Evolutionary conservation across 768 basidiomycete species (phyloP), one percentile per base, ranked within the genome.

Genomic region (Lentinula guzmanii): DNA sequence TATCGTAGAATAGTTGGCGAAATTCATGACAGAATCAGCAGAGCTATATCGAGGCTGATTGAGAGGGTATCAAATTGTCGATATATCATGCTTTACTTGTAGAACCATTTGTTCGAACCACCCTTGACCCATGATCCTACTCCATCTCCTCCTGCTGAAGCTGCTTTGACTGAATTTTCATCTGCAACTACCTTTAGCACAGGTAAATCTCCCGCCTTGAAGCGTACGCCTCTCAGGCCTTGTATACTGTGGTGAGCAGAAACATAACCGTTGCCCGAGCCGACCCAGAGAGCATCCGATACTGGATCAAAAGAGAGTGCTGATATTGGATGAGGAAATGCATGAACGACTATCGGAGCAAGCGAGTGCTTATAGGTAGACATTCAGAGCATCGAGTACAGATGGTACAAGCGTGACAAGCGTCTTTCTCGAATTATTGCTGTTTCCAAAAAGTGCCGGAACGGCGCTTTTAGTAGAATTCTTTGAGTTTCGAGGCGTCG

Each of bases 261-360:
- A 63, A 97, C 81, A 61, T 77, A 77, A 3, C 96, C 95, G 33
- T 82, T 74, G 61, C 86, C 84, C 8, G 83, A 80, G 34, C 95
- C 95, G 52, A 88, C 78, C 94, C 95, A 97, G 39, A 99, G 76
- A 5, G 89, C 84, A 71, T 98, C 95, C 0, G 93, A 91, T 21
- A 90, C 87, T 7, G 93, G 89, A 73, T 99, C 96, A 71, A 98
- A 95, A 0, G 87, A 84, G 61, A 97, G 79, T 0, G 92, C 84
- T 24, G 90, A 87, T 52, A 90, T 79, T 28, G 87, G 81, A 66
- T 84, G 82, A 33, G 70, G 71, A 64, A 76, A 79, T 42, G 60
- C 63, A n/a, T 68, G 53, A 55, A 70, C 66, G 42, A 75, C 62
- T 65, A 77, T 73, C 37, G 74, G 66, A 60, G 72, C 53, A 28